phyloP scores from a whole-genome alignment of 495 filamentous ascomycete species.

The Cetradonia linearis region DNA sequence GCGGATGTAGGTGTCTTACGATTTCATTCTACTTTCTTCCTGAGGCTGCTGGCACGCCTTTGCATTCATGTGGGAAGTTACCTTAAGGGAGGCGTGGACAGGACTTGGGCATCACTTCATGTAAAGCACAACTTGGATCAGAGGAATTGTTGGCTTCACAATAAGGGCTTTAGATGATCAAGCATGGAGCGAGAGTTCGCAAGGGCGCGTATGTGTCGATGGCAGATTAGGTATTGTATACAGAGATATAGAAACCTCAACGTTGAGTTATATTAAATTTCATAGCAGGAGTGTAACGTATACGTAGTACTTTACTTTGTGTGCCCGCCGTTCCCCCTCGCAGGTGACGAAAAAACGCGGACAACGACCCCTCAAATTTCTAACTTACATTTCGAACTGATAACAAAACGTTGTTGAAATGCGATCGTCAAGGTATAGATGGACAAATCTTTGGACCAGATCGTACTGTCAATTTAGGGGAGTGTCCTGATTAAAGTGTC shows the following conservation, averaged over 20 bases:
- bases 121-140: slow-evolving; percentile 13
- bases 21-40: slow-evolving; percentile 8
- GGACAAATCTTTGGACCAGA: too few relatives aligned
- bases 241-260: not conserved
- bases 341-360: too few relatives aligned
- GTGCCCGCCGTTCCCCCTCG: not conserved
- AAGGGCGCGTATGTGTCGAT: slow-evolving; percentile 3
- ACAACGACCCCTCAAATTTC: too few relatives aligned
- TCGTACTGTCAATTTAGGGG: too few relatives aligned
- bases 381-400: too few relatives aligned
- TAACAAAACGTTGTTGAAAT: too few relatives aligned
- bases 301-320: not conserved
- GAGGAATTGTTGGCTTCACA: not conserved
- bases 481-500: too few relatives aligned
- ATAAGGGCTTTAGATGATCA: slow-evolving; percentile 7
- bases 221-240: slow-evolving; percentile 2
- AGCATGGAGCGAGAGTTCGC: not conserved
- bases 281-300: not conserved
- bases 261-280: not conserved
- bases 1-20: slow-evolving; percentile 7
- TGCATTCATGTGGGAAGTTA: slow-evolving; percentile 9
- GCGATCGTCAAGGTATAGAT: too few relatives aligned
- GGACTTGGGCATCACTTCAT: not conserved
- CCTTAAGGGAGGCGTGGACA: slow-evolving; percentile 1
- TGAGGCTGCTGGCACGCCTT: slow-evolving; percentile 18